Conservation (phyloP, 2,329 filamentous ascomycete species). For the Arthrobotrys sphaeroides region DNA sequence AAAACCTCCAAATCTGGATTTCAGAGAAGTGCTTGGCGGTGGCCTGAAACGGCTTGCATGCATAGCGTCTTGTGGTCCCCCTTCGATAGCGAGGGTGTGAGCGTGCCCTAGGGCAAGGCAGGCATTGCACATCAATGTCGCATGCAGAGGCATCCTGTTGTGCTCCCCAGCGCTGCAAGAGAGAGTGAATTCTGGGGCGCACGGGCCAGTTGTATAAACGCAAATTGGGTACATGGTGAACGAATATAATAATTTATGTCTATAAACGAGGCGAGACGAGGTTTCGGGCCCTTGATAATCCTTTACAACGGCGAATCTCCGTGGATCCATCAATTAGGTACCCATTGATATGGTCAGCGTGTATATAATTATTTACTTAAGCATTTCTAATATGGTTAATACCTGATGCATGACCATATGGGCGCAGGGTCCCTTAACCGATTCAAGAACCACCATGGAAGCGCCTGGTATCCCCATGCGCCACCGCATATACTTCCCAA, state of each 20-base stretch:
- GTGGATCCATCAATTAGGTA: no score
- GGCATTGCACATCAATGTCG: not conserved
- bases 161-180: not conserved
- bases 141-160: not conserved
- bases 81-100: not conserved
- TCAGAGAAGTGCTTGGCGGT: not conserved
- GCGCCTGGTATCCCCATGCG: not conserved
- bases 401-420: no score
- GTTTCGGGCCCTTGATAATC: no score
- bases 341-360: no score
- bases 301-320: no score
- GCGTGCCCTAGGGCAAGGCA: conserved; percentile 1
- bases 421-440: not conserved
- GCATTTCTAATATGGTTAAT: no score
- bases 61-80: not conserved
- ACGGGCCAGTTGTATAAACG: conserved; percentile 2
- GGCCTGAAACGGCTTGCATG: conserved; percentile 21
- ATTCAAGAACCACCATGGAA: not conserved
- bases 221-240: no score
- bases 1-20: conserved; percentile 16
- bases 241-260: no score
- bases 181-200: no score
- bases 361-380: no score
- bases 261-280: no score
- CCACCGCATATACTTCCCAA: not conserved